phyloP scores from a whole-genome alignment of 495 filamentous ascomycete genomes.

The Entonaema liquescens region DNA sequence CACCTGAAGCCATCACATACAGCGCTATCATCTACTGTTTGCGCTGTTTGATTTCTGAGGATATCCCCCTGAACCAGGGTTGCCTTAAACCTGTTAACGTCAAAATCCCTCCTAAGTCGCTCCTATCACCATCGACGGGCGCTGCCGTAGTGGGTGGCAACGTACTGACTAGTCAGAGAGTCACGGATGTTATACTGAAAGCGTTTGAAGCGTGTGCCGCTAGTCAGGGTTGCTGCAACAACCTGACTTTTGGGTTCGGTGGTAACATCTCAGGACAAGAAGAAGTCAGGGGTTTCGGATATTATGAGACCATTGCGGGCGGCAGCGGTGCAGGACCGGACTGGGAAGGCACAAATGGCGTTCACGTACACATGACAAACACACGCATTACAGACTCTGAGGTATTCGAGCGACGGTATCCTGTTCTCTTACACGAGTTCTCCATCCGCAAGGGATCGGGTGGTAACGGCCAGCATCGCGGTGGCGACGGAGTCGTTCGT shows the following conservation, averaged over 20 bases:
- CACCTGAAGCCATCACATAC: slow-evolving; percentile 92
- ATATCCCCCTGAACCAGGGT: slow-evolving; percentile 97
- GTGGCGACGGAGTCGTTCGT: slow-evolving; percentile 89
- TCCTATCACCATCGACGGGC: slow-evolving; percentile 85
- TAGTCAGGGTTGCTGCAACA: slow-evolving; percentile 92
- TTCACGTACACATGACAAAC: slow-evolving; percentile 99
- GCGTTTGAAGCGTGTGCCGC: slow-evolving; percentile 92
- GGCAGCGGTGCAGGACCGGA: slow-evolving; percentile 86
- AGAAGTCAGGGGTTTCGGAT: slow-evolving; percentile 82
- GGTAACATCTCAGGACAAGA: slow-evolving; percentile 72
- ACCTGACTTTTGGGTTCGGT: slow-evolving; percentile 85
- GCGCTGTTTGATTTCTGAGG: slow-evolving; percentile 88
- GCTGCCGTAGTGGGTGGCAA: slow-evolving; percentile 97
- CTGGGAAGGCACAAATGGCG: slow-evolving; percentile 90
- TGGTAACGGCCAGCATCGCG: slow-evolving; percentile 77
- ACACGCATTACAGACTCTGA: slow-evolving; percentile 96
- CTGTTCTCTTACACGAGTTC: slow-evolving; percentile 86
- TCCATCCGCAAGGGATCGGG: slow-evolving; percentile 73
- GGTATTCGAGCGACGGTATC: slow-evolving; percentile 94
- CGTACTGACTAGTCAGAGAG: slow-evolving; percentile 87
- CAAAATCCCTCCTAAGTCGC: slow-evolving; percentile 80
- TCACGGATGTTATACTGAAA: slow-evolving; percentile 93
- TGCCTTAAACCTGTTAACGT: slow-evolving; percentile 90
- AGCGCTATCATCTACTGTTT: slow-evolving; percentile 97
- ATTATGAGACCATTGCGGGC: slow-evolving; percentile 97